Evolutionary conservation across 129 eudicot genomes (phyloP), one percentile per base, ranked within the genome.

Genomic region (Centrapalus pauciflorus): DNA sequence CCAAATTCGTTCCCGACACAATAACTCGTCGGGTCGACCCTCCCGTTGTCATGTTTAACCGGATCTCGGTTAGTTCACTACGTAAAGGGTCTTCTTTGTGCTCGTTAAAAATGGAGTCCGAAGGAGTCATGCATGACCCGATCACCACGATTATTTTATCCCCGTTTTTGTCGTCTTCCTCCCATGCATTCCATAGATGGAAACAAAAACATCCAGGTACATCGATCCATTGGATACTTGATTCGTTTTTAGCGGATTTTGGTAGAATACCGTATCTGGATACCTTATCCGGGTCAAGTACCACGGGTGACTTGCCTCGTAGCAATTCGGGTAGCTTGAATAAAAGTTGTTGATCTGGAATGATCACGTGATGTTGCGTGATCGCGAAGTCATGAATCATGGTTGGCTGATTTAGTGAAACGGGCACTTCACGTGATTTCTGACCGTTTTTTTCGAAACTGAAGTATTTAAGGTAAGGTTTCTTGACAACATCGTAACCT

Each of bases 381-480:
- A 89, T 83, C 13, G 94, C 90, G 7, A 89, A 89, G 77, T 89
- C 96, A 79, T 89, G 96, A 5, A 89, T 83, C 90, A 89, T 85
- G 11, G 94, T 83, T 7, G 96, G 96, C 30, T 81, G 81, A 10
- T 55, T 46, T 10, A 89, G 52, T 23, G 87, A 72, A 38, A 89
- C 76, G 24, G 78, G 28, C 0, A 89, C 62, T 52, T 85, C 96
- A 75, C 85, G 84, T 77, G 84, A 69, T 84, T 75, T 89, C 5
- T 59, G 68, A 51, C 94, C 96, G 2, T 34, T 21, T 29, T 20
- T 38, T 25, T 80, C 77, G 41, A 83, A 85, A 37, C 78, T 64
- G 72, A 85, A 77, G 76, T 78, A 83, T 76, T 81, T 89, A 65
- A 89, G 83, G 83, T 89, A 70, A 20, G 96, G 96, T 26, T 40